These are phyloP conservation scores for Bruguiera parviflora DNA, from an alignment of 345 rosid species.

Conservation along the genomic window DNA sequence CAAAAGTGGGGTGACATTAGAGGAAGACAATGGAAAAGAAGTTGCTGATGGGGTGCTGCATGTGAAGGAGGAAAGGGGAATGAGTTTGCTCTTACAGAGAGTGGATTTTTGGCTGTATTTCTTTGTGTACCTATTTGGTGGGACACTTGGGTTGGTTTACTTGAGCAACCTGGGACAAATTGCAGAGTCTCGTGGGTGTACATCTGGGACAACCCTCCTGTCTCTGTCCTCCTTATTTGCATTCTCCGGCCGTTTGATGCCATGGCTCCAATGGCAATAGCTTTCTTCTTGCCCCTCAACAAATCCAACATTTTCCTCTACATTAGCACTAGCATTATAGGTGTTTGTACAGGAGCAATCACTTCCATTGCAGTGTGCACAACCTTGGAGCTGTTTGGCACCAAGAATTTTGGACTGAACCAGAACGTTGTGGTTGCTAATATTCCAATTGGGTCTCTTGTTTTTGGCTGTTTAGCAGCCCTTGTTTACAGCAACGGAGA, in stretches of 20 bases:
- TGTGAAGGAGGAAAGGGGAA: constrained; percentile 50
- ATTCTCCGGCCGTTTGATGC: constrained; percentile 75
- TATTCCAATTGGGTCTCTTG: constrained; percentile 77
- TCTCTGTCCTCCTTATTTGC: constrained; percentile 65
- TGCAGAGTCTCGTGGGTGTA: constrained; percentile 61
- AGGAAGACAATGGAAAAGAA: constrained; percentile 2
- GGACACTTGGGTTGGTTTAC: constrained; percentile 64
- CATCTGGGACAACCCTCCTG: constrained; percentile 38
- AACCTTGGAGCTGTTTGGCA: constrained; percentile 76
- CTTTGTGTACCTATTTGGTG: constrained; percentile 54
- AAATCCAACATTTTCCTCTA: constrained; percentile 38
- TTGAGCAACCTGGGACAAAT: constrained; percentile 78
- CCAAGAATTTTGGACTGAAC: constrained; percentile 63
- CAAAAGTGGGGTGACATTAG: neutral
- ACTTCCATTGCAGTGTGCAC: constrained; percentile 66
- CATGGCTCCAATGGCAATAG: constrained; percentile 55
- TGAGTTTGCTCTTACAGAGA: constrained; percentile 44
- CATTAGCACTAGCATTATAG: constrained; percentile 61
- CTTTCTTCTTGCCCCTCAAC: constrained; percentile 57
- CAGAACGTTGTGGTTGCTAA: constrained; percentile 72
- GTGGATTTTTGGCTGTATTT: constrained; percentile 68
- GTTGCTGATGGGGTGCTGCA: constrained; percentile 13
- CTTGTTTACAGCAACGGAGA: constrained; percentile 46
- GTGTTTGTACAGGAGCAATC: constrained; percentile 69
- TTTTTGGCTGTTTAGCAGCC: constrained; percentile 75